phyloP scores from a whole-genome alignment of 2,329 filamentous ascomycete genomes.

The Stachybotrys chartarum region DNA sequence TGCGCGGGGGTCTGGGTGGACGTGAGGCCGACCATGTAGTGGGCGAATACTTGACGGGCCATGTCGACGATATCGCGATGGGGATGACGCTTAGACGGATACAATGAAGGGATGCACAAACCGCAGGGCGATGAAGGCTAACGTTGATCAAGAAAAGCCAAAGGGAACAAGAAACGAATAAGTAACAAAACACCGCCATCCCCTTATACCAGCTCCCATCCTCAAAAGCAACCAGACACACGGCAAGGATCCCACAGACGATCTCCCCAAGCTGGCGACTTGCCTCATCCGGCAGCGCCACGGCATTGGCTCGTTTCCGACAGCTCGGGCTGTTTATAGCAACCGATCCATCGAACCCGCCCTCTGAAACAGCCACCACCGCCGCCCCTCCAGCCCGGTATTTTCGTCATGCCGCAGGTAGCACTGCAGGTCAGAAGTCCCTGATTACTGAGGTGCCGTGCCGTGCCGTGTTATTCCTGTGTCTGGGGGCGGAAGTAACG shows the following conservation, averaged over 20 bases:
- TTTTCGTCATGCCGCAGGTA: neutral
- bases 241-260: neutral
- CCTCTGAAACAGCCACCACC: neutral
- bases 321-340: neutral
- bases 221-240: too few species aligned
- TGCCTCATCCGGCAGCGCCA: neutral
- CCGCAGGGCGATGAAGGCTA: neutral
- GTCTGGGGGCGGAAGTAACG: too few species aligned
- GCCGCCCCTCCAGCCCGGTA: neutral
- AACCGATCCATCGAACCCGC: neutral
- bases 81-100: neutral
- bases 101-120: neutral
- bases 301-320: neutral
- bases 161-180: too few species aligned
- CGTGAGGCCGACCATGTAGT: constrained; percentile 25
- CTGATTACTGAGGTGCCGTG: too few species aligned
- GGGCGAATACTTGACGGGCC: constrained; percentile 18
- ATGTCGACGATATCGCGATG: constrained; percentile 3
- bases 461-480: too few species aligned
- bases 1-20: constrained; percentile 17
- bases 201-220: too few species aligned
- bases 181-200: too few species aligned
- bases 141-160: too few species aligned
- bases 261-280: neutral
- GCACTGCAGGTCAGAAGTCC: too few species aligned